phyloP scores from a whole-genome alignment of 192 early-diverging fungal species.

The Haplosporangium gracile region DNA sequence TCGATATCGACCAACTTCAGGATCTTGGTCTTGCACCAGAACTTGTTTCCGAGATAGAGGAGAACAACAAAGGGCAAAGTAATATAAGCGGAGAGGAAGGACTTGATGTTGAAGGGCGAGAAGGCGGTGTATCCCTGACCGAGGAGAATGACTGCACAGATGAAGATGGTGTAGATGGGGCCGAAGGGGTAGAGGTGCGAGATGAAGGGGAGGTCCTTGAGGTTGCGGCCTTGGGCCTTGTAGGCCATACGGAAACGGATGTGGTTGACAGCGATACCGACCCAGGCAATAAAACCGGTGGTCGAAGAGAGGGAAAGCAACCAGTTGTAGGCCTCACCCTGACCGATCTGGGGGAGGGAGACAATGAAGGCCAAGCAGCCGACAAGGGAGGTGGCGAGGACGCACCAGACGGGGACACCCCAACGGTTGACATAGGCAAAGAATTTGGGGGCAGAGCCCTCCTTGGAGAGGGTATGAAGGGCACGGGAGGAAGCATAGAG shows the following conservation, averaged over 20 bases:
- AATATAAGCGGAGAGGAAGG: slow-evolving; percentile 74
- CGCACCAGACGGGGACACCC: slow-evolving; percentile 71
- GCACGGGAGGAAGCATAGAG: slow-evolving; percentile 86
- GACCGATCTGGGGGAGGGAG: slow-evolving; percentile 41
- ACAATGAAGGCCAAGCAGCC: slow-evolving; percentile 71
- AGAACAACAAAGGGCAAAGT: slow-evolving; percentile 70
- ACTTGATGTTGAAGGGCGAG: slow-evolving; percentile 50
- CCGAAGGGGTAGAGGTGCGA: slow-evolving; percentile 77
- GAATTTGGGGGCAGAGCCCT: slow-evolving; percentile 78
- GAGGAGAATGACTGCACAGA: slow-evolving; percentile 71
- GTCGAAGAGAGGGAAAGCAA: slow-evolving; percentile 75
- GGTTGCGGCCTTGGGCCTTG: slow-evolving; percentile 71
- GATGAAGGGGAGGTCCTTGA: slow-evolving; percentile 74
- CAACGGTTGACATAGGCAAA: slow-evolving; percentile 67
- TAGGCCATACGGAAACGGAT: slow-evolving; percentile 86
- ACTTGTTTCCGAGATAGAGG: slow-evolving; percentile 73
- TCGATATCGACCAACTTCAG: slow-evolving; percentile 72
- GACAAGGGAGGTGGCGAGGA: slow-evolving; percentile 64
- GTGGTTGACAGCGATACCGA: slow-evolving; percentile 83
- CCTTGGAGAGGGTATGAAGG: slow-evolving; percentile 78
- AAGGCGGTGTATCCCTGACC: slow-evolving; percentile 70
- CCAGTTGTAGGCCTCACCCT: slow-evolving; percentile 65
- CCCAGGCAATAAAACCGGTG: slow-evolving; percentile 83
- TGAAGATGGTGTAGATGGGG: slow-evolving; percentile 71
- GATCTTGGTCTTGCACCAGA: slow-evolving; percentile 67